Evolutionary conservation across 352 stramenopile genomes (phyloP).

Genomic region (Phytophthora hybrid): DNA sequence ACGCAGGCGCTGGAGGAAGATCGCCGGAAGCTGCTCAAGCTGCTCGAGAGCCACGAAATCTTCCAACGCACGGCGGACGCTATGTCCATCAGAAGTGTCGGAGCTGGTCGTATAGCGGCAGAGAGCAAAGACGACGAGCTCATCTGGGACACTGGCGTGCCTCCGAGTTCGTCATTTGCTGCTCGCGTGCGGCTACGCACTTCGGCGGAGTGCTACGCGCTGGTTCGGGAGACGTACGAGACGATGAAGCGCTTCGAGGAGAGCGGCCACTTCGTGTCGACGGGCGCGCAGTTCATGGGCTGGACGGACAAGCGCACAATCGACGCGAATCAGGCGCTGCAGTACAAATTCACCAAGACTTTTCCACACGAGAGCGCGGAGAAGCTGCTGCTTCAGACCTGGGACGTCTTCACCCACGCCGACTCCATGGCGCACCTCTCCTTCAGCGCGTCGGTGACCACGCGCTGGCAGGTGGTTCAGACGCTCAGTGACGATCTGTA

Average conservation of each 20-base stretch:
- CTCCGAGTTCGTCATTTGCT: conserved; percentile 47
- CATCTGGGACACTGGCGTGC: conserved; percentile 41
- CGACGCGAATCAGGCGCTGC: conserved; percentile 42
- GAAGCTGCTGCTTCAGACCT: conserved; percentile 48
- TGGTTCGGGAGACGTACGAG: conserved; percentile 67
- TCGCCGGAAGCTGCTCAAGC: conserved; percentile 40
- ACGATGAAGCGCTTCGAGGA: conserved; percentile 56
- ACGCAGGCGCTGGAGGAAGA: conserved; percentile 53
- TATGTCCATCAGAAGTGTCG: conserved; percentile 22
- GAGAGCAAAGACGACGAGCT: conserved; percentile 1
- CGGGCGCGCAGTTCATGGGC: conserved; percentile 52
- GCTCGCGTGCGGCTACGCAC: conserved; percentile 32
- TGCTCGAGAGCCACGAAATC: conserved; percentile 44
- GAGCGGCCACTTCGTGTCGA: conserved; percentile 40
- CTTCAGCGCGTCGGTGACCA: conserved; percentile 55
- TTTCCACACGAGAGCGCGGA: conserved; percentile 50
- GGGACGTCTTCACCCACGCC: conserved; percentile 54
- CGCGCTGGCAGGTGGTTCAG: conserved; percentile 61
- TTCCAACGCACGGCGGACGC: conserved; percentile 44
- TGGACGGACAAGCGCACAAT: conserved; percentile 60
- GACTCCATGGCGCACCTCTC: conserved; percentile 53
- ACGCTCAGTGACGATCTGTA: conserved; percentile 59
- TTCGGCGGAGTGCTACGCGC: conserved; percentile 48
- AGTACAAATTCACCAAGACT: conserved; percentile 57
- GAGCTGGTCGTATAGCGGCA: conserved; percentile 1